A percentile compares a stretch with the other conserved stretches of the same genome.
Conservation (phyloP, 495 filamentous ascomycete genomes). For the Podospora pseudocomata region DNA sequence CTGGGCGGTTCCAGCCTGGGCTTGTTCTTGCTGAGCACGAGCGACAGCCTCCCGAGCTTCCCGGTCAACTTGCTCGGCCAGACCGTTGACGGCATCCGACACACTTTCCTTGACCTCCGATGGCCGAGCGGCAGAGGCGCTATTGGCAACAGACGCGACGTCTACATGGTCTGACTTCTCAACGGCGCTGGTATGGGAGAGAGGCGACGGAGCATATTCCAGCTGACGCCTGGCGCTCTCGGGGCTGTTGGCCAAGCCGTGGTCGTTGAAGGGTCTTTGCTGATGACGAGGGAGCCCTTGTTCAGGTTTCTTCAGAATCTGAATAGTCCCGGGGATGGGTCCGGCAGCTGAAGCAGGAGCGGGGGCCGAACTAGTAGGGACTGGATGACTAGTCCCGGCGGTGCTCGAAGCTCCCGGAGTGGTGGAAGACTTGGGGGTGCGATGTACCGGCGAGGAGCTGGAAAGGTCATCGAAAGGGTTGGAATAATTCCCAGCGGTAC, state of each 20-base stretch:
- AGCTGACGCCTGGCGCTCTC: slow-evolving; percentile 45
- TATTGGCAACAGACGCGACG: slow-evolving; percentile 22
- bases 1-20: slow-evolving; percentile 45
- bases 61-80: slow-evolving; percentile 63
- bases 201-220: slow-evolving; percentile 38
- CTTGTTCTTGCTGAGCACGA: slow-evolving; percentile 52
- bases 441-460: slow-evolving; percentile 34
- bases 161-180: slow-evolving; percentile 3
- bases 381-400: slow-evolving; percentile 23
- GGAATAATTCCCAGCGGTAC: slow-evolving; percentile 23
- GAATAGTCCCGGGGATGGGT: slow-evolving; percentile 29
- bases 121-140: slow-evolving; percentile 10
- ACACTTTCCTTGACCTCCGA: slow-evolving; percentile 56
- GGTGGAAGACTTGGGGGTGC: slow-evolving; percentile 42
- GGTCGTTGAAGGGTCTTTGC: slow-evolving; percentile 39
- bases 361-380: slow-evolving; percentile 19
- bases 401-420: slow-evolving; percentile 33
- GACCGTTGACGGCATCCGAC: slow-evolving; percentile 63
- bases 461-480: slow-evolving; percentile 36
- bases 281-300: slow-evolving; percentile 33
- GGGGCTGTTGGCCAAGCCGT: slow-evolving; percentile 37
- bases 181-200: slow-evolving; percentile 20
- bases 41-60: slow-evolving; percentile 65
- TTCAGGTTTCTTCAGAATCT: slow-evolving; percentile 40
- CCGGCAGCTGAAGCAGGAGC: slow-evolving; percentile 14